Percentiles rank a stretch among this genome's conserved stretches.
Evolutionary conservation across 257 asterid genomes (phyloP).

Genomic region (Galeopsis tetrahit): DNA sequence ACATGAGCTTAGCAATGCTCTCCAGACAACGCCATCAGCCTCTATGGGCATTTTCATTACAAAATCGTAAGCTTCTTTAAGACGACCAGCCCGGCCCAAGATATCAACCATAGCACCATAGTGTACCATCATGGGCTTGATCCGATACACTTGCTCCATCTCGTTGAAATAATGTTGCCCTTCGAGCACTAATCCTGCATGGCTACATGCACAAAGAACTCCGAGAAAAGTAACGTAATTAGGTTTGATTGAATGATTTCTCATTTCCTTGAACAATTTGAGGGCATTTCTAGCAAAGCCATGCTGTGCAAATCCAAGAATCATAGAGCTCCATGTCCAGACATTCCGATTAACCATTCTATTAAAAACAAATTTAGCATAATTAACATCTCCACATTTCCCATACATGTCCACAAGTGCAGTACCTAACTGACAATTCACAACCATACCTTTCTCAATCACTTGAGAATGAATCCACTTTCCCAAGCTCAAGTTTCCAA

Average conservation of each 20-base stretch:
- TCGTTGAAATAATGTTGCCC: constrained; percentile 53
- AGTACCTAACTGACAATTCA: constrained; percentile 69
- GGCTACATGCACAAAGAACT: constrained; percentile 83
- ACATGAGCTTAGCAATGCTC: constrained; percentile 81
- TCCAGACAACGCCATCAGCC: constrained; percentile 75
- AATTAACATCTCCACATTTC: constrained; percentile 61
- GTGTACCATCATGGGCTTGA: constrained; percentile 69
- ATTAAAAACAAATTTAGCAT: constrained; percentile 58
- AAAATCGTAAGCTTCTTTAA: constrained; percentile 62
- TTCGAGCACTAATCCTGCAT: constrained; percentile 64
- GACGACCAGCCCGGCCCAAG: constrained; percentile 71
- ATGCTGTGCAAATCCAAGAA: constrained; percentile 76
- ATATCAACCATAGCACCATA: constrained; percentile 79
- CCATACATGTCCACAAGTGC: constrained; percentile 84
- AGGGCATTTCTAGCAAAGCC: constrained; percentile 63
- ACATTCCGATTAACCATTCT: constrained; percentile 56
- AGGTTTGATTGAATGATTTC: constrained; percentile 44
- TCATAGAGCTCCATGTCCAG: constrained; percentile 92
- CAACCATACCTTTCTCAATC: constrained; percentile 50
- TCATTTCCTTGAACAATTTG: constrained; percentile 54
- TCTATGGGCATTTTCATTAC: constrained; percentile 55
- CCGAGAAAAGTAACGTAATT: constrained; percentile 79
- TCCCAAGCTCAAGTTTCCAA: constrained; percentile 67
- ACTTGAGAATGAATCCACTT: constrained; percentile 77
- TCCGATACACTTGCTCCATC: constrained; percentile 57